phyloP scores from a whole-genome alignment of 202 grass and related monocot species.

The Saccharum hybrid region DNA sequence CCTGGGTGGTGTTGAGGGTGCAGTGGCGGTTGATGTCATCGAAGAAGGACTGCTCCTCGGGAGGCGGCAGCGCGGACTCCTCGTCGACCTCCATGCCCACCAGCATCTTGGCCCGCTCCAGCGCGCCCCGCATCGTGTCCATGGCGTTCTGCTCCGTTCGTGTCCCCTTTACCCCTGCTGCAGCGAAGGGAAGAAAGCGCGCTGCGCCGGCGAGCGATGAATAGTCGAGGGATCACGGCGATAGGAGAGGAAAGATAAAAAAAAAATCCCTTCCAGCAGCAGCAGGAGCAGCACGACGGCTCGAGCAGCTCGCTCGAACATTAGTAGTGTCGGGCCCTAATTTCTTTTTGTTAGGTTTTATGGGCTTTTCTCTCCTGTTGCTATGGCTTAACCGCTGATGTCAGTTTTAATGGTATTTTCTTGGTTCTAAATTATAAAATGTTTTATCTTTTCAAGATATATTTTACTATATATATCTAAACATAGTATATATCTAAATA shows the following conservation, averaged over 20 bases:
- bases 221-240: neutral
- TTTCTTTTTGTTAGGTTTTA: too few relatives aligned
- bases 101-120: conserved; percentile 99
- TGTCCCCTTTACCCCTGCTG: neutral
- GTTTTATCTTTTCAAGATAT: too few relatives aligned
- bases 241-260: neutral
- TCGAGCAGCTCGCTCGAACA: neutral
- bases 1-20: conserved; percentile 86
- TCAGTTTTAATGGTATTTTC: too few relatives aligned
- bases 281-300: neutral
- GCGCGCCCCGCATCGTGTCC: conserved; percentile 81
- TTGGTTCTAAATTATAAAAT: too few relatives aligned
- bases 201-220: neutral
- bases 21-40: conserved; percentile 91
- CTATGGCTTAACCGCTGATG: too few relatives aligned
- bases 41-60: conserved; percentile 83
- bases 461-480: too few relatives aligned
- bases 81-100: conserved; percentile 93
- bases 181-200: neutral
- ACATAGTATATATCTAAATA: too few relatives aligned
- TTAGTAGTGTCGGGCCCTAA: too few relatives aligned
- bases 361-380: too few relatives aligned
- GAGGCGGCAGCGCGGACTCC: conserved; percentile 62
- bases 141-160: conserved; percentile 21
- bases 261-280: neutral